Evolutionary conservation across 2,329 filamentous ascomycete genomes (phyloP).

Genomic region (Diaporthe helianthi): DNA sequence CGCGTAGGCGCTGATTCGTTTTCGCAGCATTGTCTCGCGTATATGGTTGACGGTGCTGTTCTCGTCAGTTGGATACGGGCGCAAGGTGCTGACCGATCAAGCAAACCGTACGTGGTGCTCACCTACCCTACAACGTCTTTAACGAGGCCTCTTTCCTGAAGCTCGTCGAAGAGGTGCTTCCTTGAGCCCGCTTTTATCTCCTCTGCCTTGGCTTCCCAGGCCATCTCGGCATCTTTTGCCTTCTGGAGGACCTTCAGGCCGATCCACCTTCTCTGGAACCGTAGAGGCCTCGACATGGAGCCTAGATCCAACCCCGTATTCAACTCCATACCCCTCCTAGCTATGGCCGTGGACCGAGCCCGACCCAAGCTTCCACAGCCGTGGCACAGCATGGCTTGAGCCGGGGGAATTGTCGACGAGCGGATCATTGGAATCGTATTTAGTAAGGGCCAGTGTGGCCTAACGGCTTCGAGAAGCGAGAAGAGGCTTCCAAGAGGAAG

Average conservation of each 20-base stretch:
- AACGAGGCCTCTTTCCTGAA: constrained; percentile 76
- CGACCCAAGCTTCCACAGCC: constrained; percentile 6
- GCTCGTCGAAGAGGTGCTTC: constrained; percentile 64
- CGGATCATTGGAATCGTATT: constrained; percentile 42
- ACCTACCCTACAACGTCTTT: constrained; percentile 77
- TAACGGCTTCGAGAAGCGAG: neutral
- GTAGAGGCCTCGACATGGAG: neutral
- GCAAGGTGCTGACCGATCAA: neutral
- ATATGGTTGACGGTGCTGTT: constrained; percentile 51
- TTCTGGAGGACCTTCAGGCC: constrained; percentile 54
- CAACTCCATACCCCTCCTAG: too few species aligned
- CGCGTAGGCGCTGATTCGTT: constrained; percentile 77
- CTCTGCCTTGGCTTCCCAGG: constrained; percentile 57
- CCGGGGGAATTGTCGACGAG: constrained; percentile 37
- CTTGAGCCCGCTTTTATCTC: constrained; percentile 57
- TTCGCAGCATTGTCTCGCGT: constrained; percentile 67
- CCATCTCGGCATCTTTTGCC: constrained; percentile 47
- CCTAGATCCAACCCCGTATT: neutral
- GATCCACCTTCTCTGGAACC: constrained; percentile 45
- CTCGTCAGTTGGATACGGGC: constrained; percentile 24
- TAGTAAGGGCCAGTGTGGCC: neutral
- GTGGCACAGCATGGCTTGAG: constrained; percentile 28
- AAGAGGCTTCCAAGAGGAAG: neutral
- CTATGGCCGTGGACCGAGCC: neutral
- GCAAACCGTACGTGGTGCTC: neutral